phyloP scores from a whole-genome alignment of 208 protist genomes.

The Wallacemonas sp. region DNA sequence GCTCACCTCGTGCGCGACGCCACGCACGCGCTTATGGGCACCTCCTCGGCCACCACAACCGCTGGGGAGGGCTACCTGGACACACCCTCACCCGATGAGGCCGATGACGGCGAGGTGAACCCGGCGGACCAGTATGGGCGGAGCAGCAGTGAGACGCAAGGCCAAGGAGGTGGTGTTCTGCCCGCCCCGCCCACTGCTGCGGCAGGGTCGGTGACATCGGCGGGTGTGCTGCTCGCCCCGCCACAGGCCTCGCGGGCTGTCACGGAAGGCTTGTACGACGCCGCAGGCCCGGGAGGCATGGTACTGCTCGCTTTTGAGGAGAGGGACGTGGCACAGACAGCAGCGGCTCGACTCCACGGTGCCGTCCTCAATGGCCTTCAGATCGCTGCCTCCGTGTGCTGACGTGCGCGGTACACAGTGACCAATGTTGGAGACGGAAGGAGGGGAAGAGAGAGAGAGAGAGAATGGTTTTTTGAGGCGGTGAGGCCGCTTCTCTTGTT shows the following conservation, averaged over 20 bases:
- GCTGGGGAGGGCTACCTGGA: background rate
- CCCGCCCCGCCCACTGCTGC: background rate
- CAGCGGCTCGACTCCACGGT: conserved; percentile 54
- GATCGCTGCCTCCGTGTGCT: conserved; percentile 49
- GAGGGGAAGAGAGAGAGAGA: background rate
- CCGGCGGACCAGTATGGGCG: too few relatives aligned
- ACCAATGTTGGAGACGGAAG: background rate
- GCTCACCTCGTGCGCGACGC: background rate
- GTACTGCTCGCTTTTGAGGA: conserved; percentile 57
- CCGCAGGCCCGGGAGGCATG: conserved; percentile 55
- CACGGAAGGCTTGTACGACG: conserved; percentile 41
- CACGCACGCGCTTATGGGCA: background rate
- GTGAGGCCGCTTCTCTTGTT: too few relatives aligned
- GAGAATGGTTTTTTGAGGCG: too few relatives aligned
- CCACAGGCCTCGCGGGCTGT: background rate
- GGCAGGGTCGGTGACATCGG: background rate
- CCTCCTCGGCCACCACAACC: background rate
- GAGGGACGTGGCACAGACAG: conserved; percentile 23
- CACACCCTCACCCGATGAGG: too few relatives aligned
- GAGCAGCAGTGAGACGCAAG: too few relatives aligned
- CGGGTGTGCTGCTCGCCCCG: background rate
- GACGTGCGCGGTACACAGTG: background rate
- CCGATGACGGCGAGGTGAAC: too few relatives aligned
- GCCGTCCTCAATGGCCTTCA: conserved; percentile 64
- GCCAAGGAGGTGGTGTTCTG: too few relatives aligned